Evolutionary conservation across 2,329 filamentous ascomycete genomes (phyloP), one percentile per base, ranked within the genome.

Genomic region (Colletotrichum tabaci): DNA sequence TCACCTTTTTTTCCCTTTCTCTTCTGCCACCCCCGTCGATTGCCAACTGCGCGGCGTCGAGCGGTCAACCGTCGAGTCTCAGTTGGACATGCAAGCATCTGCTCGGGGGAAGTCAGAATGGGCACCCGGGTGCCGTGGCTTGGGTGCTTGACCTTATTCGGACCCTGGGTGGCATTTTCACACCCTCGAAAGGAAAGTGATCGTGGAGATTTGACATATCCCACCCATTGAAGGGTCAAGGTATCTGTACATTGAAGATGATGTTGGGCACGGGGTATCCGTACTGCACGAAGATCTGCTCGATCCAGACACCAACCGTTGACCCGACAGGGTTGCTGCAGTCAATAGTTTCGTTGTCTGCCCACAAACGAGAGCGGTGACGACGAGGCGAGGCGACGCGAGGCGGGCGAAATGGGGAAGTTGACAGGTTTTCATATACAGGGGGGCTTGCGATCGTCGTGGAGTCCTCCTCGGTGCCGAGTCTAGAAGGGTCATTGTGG

Each of bases 401-500:
- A 62, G 60, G 60, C 60, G 57, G 23, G 46, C 57, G 57, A 63
- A 44, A 63, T 35, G 30, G 57, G 42, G 18, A 62, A 40, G 44
- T 46, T 49, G 64, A 46, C 38, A 66, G 44, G 42, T 35, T 61
- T 71, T 38, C 10, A 58, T 62, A 38, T 62, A 38, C 52, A 60
- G 55, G 56, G 35, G 64, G 18, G 65, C 15, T 60, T 53, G 52
- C 23, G 46, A 46, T 56, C 6, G 35, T 67, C 68, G 44, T 68
- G 64, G 65, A 60, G 46, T 60, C 38, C 58, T 7, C 6, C 1
- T 30, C 30, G 30, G 30, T 30, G 7, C 30, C 8, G 5, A 30
- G 65, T 62, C 57, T 63, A 60, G 65, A 63, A 68, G 68, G n/a
- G 47, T 35, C 53, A 23, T 63, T n/a, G 30, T 30, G 57, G 56